Base-by-base conservation (phyloP, 495 filamentous ascomycete genomes). In the Diplogelasinospora grovesii region DNA sequence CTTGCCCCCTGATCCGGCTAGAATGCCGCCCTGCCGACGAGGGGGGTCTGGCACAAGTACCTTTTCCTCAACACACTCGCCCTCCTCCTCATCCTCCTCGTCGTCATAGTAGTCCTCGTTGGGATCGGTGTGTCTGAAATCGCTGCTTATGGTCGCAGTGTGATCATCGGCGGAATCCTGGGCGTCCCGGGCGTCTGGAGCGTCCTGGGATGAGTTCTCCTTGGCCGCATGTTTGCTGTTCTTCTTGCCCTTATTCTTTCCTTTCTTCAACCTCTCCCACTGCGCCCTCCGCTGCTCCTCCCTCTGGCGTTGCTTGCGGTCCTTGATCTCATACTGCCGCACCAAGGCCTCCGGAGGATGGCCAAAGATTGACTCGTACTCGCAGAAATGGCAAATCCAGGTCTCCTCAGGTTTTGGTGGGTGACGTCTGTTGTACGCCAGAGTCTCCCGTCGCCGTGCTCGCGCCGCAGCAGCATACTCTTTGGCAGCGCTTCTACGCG, bases 371-470 rank as follows among this genome's bases (percentile, higher is more conserved):
- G 77, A 75, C 57, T 93, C 85, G 52, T 93, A 89, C 52, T 92
- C 82, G 58, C 86, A 90, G 56, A 93, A 89, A 48, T 92, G 88
- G 63, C 92, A 98, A 33, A 96, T 86, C 87, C 89, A 97, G 19
- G 85, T 75, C 45, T 93, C 86, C 46, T 89, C 82, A 22, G 73
- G 59, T 20, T 72, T 74, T 1, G 82, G 82, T 4, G 82, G 83
- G 48, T 92, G 80, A 44, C 85, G 83, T 46, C 75, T 79, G 50
- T 94, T 93, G 35, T 75, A 65, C 41, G 81, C 45, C 41, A 59
- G 52, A 1, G 61, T 65, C 29, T 64, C 54, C 22, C 56, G 60
- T 7, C 61, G 66, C 1, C 68, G 65, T 8, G 61, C 58, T 34
- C 45, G 57, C 9, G 66, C 69, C 27, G 52, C 54, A 13, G 49